Evolutionary conservation across 371 early-diverging fungal species (phyloP).

Genomic region (Actinomortierella ambigua): DNA sequence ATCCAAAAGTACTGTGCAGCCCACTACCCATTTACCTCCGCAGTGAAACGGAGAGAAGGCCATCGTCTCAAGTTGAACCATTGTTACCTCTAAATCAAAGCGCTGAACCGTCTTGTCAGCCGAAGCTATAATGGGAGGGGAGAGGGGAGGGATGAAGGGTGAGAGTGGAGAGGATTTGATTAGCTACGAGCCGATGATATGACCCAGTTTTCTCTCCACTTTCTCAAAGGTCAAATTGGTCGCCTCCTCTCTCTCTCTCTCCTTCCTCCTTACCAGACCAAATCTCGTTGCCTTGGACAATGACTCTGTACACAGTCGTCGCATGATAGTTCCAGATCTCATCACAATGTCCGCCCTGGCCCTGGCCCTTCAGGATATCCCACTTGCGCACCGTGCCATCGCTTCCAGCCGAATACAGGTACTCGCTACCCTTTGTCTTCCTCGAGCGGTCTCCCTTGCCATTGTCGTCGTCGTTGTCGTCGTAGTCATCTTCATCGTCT

Average conservation of each 20-base stretch:
- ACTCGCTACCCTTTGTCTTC: slow-evolving; percentile 41
- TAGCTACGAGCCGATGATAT: too few species aligned
- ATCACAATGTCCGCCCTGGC: slow-evolving; percentile 40
- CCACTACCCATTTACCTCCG: too few species aligned
- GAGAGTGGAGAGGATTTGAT: background rate
- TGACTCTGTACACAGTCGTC: slow-evolving; percentile 27
- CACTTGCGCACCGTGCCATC: slow-evolving; percentile 68
- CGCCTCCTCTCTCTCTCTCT: background rate
- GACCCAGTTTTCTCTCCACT: too few species aligned
- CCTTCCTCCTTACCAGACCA: slow-evolving; percentile 25
- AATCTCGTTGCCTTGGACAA: slow-evolving; percentile 27
- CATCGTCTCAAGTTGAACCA: slow-evolving; percentile 13
- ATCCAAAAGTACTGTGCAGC: slow-evolving; percentile 14
- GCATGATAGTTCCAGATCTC: slow-evolving; percentile 39
- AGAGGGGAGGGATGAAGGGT: background rate
- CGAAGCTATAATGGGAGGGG: slow-evolving; percentile 67
- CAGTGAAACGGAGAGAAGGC: too few species aligned
- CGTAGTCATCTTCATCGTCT: slow-evolving; percentile 5
- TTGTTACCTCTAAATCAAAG: slow-evolving; percentile 52
- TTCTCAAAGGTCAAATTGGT: too few species aligned
- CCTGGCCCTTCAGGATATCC: slow-evolving; percentile 56
- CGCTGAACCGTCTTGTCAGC: slow-evolving; percentile 81
- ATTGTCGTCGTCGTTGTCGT: background rate
- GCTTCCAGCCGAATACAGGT: slow-evolving; percentile 58
- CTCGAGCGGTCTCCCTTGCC: too few species aligned